These are phyloP conservation scores for Entonaema liquescens DNA, from an alignment of 495 filamentous ascomycete genomes.

Conservation along the genomic window DNA sequence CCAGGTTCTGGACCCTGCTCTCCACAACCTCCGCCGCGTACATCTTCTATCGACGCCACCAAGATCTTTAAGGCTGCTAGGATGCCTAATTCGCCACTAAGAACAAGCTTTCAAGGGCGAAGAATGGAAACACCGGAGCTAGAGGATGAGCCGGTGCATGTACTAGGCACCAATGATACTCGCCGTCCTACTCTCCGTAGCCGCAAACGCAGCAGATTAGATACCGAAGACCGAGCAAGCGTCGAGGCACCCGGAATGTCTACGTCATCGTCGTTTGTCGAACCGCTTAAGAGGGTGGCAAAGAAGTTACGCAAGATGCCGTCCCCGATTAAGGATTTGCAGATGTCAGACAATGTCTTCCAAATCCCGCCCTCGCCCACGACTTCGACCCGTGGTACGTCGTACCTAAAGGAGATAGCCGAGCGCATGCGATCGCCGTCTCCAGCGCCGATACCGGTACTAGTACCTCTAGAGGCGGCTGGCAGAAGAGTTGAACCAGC, in stretches of 20 bases:
- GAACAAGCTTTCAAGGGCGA: constrained; percentile 1
- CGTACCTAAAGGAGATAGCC: constrained; percentile 31
- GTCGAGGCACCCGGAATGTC: constrained; percentile 15
- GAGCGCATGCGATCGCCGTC: constrained; percentile 41
- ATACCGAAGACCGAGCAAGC: constrained; percentile 12
- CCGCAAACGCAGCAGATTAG: constrained; percentile 39
- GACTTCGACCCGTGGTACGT: constrained; percentile 26
- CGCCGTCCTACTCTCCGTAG: constrained; percentile 30
- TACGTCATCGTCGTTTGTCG: constrained; percentile 34
- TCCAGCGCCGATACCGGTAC: constrained; percentile 5
- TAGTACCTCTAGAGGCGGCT: neutral
- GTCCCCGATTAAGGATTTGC: constrained; percentile 26
- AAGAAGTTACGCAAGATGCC: constrained; percentile 44
- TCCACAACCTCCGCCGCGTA: constrained; percentile 26
- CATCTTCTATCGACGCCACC: constrained; percentile 25
- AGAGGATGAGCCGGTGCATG: constrained; percentile 9
- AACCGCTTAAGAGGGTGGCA: constrained; percentile 45
- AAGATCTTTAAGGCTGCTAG: neutral
- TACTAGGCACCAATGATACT: constrained; percentile 23
- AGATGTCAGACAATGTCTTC: constrained; percentile 29
- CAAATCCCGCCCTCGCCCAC: constrained; percentile 36
- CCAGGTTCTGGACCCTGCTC: constrained; percentile 30
- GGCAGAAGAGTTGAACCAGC: constrained; percentile 1
- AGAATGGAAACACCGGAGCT: constrained; percentile 5
- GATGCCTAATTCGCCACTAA: constrained; percentile 18